These are phyloP conservation scores for Pestalotiopsis sp. DNA, from an alignment of 2,329 filamentous ascomycete genomes.

Conservation along the genomic window DNA sequence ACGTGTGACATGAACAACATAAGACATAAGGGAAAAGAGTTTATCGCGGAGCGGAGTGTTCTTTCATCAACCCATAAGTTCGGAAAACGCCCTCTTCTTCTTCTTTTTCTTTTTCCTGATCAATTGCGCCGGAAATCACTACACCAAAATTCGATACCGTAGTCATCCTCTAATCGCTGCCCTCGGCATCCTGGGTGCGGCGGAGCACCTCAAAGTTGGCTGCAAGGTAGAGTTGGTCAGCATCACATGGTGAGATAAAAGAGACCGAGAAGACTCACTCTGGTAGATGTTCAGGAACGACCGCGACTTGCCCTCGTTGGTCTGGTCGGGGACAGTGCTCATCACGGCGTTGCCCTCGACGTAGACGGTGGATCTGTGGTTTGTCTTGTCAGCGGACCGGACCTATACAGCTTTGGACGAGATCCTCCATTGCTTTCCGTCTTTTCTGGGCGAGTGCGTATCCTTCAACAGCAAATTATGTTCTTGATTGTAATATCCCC, in stretches of 20 bases:
- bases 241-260: too few species aligned
- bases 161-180: background rate
- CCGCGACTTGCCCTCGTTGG: conserved; percentile 69
- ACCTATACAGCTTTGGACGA: conserved; percentile 15
- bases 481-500: too few species aligned
- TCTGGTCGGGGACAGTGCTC: conserved; percentile 65
- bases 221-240: background rate
- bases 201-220: conserved; percentile 11
- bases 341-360: conserved; percentile 82
- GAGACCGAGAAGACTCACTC: conserved; percentile 59
- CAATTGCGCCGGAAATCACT: background rate
- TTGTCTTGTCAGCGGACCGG: background rate
- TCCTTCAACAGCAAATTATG: too few species aligned
- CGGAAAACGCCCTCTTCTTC: background rate
- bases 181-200: conserved; percentile 8
- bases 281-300: conserved; percentile 72
- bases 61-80: background rate
- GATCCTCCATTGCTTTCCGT: background rate
- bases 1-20: background rate
- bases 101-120: background rate
- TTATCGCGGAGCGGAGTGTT: conserved; percentile 7
- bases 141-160: too few species aligned
- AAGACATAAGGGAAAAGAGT: conserved; percentile 2
- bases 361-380: conserved; percentile 71
- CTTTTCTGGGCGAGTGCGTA: background rate